Evolutionary conservation across 2,329 filamentous ascomycete genomes (phyloP).

Genomic region (Falciphora oryzae): DNA sequence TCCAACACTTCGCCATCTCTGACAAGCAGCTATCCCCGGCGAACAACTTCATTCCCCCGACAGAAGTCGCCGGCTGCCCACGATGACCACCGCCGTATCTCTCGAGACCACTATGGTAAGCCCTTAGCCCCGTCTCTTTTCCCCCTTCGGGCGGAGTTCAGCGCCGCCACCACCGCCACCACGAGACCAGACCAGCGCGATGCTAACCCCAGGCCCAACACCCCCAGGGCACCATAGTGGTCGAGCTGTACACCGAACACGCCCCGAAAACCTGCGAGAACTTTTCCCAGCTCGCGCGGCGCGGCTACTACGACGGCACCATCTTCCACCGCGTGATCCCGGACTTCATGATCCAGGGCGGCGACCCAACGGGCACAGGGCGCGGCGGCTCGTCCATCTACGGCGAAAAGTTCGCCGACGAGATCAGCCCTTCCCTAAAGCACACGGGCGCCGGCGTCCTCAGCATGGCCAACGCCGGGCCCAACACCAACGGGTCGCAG

Average conservation of each 20-base stretch:
- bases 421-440: slow-evolving; percentile 69
- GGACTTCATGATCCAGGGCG: slow-evolving; percentile 93
- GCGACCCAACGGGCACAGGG: slow-evolving; percentile 90
- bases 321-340: slow-evolving; percentile 93
- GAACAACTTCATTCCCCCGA: background rate
- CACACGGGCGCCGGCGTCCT: slow-evolving; percentile 93
- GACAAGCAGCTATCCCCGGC: background rate
- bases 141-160: background rate
- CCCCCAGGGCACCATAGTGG: slow-evolving; percentile 71
- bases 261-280: slow-evolving; percentile 87
- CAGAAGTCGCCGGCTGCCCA: background rate
- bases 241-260: slow-evolving; percentile 88
- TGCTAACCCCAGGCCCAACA: slow-evolving; percentile 77
- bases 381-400: slow-evolving; percentile 86
- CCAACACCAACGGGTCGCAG: slow-evolving; percentile 89
- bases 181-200: slow-evolving; percentile 29
- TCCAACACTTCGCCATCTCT: background rate
- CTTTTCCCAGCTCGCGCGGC: slow-evolving; percentile 71
- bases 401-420: slow-evolving; percentile 90
- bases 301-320: slow-evolving; percentile 83
- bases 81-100: slow-evolving; percentile 8
- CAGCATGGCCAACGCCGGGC: slow-evolving; percentile 93
- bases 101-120: slow-evolving; percentile 10
- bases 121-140: too few species aligned
- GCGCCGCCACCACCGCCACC: background rate